Conservation (phyloP, 2,329 filamentous ascomycete species). For the Nannizziopsis arthrosporioides region DNA sequence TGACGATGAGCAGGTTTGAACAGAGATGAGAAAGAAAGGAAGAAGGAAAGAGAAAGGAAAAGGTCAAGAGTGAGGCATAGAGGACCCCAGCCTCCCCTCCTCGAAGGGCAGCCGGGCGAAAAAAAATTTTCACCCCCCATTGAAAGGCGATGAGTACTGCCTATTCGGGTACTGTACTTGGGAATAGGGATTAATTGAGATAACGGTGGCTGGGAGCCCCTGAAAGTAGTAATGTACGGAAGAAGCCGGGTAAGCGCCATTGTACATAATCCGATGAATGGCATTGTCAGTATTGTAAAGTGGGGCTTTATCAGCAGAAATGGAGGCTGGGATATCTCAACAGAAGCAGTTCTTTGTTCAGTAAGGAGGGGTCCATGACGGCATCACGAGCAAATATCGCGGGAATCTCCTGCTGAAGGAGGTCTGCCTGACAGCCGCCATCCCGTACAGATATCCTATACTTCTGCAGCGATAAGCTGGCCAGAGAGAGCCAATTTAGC, state of each 20-base stretch:
- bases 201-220: not conserved
- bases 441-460: too few relatives aligned
- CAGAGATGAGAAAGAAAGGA: not conserved
- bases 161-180: not conserved
- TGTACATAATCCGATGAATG: slow-evolving; percentile 2
- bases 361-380: not conserved
- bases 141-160: not conserved
- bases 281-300: slow-evolving; percentile 4
- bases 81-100: not conserved
- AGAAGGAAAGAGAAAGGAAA: slow-evolving; percentile 1
- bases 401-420: too few relatives aligned
- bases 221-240: not conserved
- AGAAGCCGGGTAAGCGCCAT: not conserved
- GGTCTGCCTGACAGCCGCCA: too few relatives aligned
- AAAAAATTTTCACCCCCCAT: slow-evolving; percentile 6
- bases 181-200: too few relatives aligned
- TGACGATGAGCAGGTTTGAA: not conserved
- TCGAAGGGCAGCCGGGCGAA: slow-evolving; percentile 29
- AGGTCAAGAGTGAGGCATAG: not conserved
- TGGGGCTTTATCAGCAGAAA: not conserved
- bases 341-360: not conserved
- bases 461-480: too few relatives aligned
- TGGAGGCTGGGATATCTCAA: not conserved
- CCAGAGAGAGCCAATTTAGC: too few relatives aligned
- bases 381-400: too few relatives aligned